Percentiles rank a stretch among this genome's conserved stretches.
Evolutionary conservation across 306 rosid species (phyloP).

Genomic region (Acacia acuminata): DNA sequence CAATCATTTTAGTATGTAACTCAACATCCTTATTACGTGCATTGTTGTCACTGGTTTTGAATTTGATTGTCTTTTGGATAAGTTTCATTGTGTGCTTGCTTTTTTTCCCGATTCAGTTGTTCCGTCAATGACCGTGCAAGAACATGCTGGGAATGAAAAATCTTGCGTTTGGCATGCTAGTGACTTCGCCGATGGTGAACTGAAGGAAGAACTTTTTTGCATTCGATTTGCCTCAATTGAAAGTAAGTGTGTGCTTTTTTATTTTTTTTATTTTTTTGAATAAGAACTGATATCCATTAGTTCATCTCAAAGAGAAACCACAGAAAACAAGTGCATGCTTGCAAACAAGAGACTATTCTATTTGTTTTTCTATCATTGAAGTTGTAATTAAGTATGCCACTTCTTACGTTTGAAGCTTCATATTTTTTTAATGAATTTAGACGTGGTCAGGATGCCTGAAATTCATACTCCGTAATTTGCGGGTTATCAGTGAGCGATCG

Average conservation of each 20-base stretch:
- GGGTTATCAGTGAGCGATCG: not conserved
- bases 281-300: too few species aligned
- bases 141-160: conserved; percentile 90
- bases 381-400: not conserved
- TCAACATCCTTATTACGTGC: not conserved
- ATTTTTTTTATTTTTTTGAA: not conserved
- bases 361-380: not conserved
- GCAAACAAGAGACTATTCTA: not conserved
- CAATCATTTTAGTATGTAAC: conserved; percentile 68
- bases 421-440: not conserved
- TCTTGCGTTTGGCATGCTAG: conserved; percentile 92
- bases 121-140: conserved; percentile 70
- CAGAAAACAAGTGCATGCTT: too few species aligned
- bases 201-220: conserved; percentile 88
- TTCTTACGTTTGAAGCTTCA: not conserved
- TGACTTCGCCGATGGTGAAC: conserved; percentile 85
- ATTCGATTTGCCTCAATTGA: conserved; percentile 83
- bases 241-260: conserved; percentile 50
- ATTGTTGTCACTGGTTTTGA: not conserved
- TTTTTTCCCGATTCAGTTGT: conserved; percentile 20
- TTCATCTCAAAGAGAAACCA: too few species aligned
- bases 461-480: not conserved
- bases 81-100: not conserved
- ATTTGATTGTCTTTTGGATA: not conserved
- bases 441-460: not conserved